Percentiles rank a stretch among this genome's conserved stretches.
phyloP scores from a whole-genome alignment of 2,329 filamentous ascomycete genomes.

The Elsinoe fawcettii region DNA sequence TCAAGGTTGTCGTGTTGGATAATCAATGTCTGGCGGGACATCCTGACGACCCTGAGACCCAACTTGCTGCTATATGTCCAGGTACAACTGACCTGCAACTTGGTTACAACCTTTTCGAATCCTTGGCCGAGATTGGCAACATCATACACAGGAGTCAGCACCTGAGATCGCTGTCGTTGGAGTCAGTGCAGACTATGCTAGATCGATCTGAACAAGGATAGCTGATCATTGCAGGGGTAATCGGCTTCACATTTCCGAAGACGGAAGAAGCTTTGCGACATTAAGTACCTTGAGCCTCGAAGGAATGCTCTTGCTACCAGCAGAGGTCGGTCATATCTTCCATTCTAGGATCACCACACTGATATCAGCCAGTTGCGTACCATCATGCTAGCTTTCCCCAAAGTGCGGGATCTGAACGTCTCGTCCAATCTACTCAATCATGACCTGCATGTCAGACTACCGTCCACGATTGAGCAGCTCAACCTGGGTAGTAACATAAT shows the following conservation, averaged over 20 bases:
- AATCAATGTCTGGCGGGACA: constrained; percentile 41
- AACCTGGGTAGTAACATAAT: constrained; percentile 69
- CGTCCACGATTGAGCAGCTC: constrained; percentile 51
- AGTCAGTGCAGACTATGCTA: constrained; percentile 45
- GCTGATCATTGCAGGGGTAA: constrained; percentile 53
- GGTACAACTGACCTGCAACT: constrained; percentile 69
- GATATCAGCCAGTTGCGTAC: constrained; percentile 18
- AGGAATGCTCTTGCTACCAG: constrained; percentile 37
- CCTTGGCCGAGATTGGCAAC: background rate
- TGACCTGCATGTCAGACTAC: constrained; percentile 34
- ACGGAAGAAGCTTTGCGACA: background rate
- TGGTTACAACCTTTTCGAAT: constrained; percentile 44
- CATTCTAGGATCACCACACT: background rate
- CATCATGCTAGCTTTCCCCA: constrained; percentile 45
- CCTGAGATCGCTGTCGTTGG: constrained; percentile 60
- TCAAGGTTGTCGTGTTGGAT: constrained; percentile 77
- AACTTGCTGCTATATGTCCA: constrained; percentile 51
- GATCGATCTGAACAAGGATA: background rate
- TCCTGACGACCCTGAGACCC: constrained; percentile 21
- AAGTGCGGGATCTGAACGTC: constrained; percentile 46
- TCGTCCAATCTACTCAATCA: constrained; percentile 32
- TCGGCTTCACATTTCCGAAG: constrained; percentile 45
- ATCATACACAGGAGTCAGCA: constrained; percentile 23
- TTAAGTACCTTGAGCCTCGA: constrained; percentile 42
- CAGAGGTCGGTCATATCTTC: constrained; percentile 23